A percentile compares a stretch with the other conserved stretches of the same genome.
Evolutionary conservation across 306 rosid species (phyloP).

Genomic region (Quillaja saponaria): DNA sequence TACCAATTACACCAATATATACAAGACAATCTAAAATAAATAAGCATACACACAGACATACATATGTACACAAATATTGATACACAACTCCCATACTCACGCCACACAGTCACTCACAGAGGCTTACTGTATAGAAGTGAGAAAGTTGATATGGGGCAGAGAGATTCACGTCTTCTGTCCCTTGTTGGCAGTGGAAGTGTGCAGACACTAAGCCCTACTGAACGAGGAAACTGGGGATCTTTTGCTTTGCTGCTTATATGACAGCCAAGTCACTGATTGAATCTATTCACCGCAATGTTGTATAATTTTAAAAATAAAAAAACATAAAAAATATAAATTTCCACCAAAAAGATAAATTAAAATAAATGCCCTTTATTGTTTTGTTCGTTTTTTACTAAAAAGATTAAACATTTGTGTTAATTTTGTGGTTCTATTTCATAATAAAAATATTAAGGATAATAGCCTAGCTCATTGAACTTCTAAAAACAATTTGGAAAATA

Average conservation of each 20-base stretch:
- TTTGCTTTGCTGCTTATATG: constrained; percentile 18
- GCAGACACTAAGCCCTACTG: constrained; percentile 37
- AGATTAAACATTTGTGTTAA: no score
- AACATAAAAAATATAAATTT: no score
- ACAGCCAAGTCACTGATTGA: background rate
- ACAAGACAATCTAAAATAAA: background rate
- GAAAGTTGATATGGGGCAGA: constrained; percentile 24
- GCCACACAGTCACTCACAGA: background rate
- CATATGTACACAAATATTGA: background rate
- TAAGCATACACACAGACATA: background rate
- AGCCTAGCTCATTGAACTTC: no score
- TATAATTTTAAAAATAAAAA: background rate
- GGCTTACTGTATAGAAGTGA: constrained; percentile 18
- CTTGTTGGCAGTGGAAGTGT: constrained; percentile 10
- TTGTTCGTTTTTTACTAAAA: no score
- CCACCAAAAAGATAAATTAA: no score
- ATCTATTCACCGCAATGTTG: background rate
- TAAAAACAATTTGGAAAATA: no score
- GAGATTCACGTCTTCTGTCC: constrained; percentile 35
- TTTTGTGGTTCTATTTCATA: no score
- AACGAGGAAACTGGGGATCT: constrained; percentile 1
- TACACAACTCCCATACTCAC: background rate
- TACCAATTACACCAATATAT: background rate
- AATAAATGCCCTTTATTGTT: no score
- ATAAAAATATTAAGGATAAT: no score